Conservation (phyloP, 768 basidiomycete genomes). For the Lactarius trivialis region DNA sequence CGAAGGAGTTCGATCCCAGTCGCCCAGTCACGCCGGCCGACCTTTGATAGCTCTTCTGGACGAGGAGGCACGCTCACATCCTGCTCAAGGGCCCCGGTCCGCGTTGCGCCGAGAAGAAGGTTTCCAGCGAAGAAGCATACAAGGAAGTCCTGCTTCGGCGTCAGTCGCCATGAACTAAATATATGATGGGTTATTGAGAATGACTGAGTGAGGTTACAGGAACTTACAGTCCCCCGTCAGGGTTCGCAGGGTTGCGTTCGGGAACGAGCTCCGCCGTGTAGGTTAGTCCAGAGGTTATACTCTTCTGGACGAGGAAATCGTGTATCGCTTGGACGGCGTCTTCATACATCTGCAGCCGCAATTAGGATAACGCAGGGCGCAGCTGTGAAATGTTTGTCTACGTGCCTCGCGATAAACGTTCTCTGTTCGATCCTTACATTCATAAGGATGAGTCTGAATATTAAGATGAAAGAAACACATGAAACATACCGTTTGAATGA, state of each 20-base stretch:
- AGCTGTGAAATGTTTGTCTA: constrained; percentile 1
- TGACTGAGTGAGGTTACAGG: not conserved
- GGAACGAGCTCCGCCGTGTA: constrained; percentile 84
- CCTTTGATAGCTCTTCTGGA: constrained; percentile 50
- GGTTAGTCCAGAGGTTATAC: constrained; percentile 48
- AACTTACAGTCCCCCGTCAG: constrained; percentile 32
- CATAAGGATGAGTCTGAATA: constrained; percentile 9
- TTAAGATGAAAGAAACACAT: not conserved
- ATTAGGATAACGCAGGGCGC: not conserved
- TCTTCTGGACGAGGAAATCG: constrained; percentile 61
- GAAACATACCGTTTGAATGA: constrained; percentile 56
- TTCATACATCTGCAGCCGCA: constrained; percentile 71
- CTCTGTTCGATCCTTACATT: constrained; percentile 61
- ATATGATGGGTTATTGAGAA: not conserved
- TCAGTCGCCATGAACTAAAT: constrained; percentile 63
- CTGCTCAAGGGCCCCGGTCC: constrained; percentile 45
- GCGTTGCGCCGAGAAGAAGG: constrained; percentile 83
- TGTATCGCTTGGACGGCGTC: constrained; percentile 80
- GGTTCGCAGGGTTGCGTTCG: constrained; percentile 31
- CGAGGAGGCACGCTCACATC: constrained; percentile 64
- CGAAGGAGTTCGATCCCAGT: constrained; percentile 75
- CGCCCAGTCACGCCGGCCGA: constrained; percentile 71
- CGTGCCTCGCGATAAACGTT: constrained; percentile 67
- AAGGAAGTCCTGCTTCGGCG: constrained; percentile 91
- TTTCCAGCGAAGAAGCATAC: constrained; percentile 94